Base-by-base conservation (phyloP, 257 asterid genomes). In the Forsythia viridissima region DNA sequence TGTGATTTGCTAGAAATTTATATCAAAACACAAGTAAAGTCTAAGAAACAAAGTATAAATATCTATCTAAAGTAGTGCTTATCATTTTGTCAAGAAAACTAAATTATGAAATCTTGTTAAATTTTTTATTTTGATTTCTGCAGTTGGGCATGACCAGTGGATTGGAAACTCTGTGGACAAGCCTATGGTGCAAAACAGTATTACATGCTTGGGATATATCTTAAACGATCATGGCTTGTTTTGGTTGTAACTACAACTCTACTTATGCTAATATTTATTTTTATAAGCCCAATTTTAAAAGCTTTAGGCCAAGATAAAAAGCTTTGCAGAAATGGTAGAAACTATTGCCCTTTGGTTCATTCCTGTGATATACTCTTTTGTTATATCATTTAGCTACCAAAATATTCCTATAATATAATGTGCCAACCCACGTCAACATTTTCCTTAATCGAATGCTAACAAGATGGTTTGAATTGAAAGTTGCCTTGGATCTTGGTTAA, bases 91-190 rank as follows among this genome's bases (percentile, higher is more conserved):
- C 52, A 10, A 11, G 11, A 52, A 52, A 52, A 30, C 2, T 15
- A 30, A 55, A 1, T 15, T 21, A 41, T 20, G 37, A 39, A 52
- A 7, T 24, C 39, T 3, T 16, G 39, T 18, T 38, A 6, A 30
- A 30, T 30, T 30, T 30, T 30, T 30, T 30, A 0, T 0, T 73
- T 79, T 42, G 34, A 80, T 44, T 24, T 72, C 6, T 76, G 87
- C 88, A 93, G 98, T 72, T 92, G 72, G 98, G 98, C 11, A 85
- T 84, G 86, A 93, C 97, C 2, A 93, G 91, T 75, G 98, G 96
- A 72, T 80, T 90, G 71, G 96, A 93, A 83, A 93, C 97, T 6
- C 77, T 90, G 94, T 68, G 97, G 98, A 46, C 98, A 93, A 74
- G 91, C 98, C 16, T 93, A 86, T 44, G 97, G 98, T 8, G 98